Conservation (phyloP, 306 rosid genomes). For the Lathyrus oleraceus region DNA sequence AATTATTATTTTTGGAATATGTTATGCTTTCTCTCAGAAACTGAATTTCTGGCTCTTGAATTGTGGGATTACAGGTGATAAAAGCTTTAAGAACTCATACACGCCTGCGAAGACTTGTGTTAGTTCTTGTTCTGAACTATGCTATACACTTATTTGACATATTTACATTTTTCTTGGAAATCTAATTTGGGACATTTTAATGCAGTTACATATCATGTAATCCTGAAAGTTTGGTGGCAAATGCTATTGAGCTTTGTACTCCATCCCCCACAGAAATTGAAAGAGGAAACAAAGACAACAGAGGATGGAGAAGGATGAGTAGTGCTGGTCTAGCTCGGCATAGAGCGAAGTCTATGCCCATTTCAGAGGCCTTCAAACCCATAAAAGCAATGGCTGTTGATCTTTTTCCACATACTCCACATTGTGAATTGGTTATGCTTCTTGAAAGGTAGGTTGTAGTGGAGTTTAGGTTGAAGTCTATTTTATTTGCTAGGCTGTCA, state of each 20-base stretch:
- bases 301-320: slow-evolving; percentile 95
- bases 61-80: slow-evolving; percentile 65
- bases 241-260: slow-evolving; percentile 92
- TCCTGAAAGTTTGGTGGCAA: slow-evolving; percentile 93
- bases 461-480: slow-evolving; percentile 10
- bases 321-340: slow-evolving; percentile 85
- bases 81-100: slow-evolving; percentile 87
- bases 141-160: neutral
- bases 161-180: slow-evolving; percentile 7
- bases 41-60: slow-evolving; percentile 26
- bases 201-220: slow-evolving; percentile 96
- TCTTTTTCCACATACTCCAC: slow-evolving; percentile 90
- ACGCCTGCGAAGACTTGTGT: slow-evolving; percentile 78
- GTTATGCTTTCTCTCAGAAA: neutral
- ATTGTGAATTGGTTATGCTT: slow-evolving; percentile 95
- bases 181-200: slow-evolving; percentile 38
- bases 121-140: slow-evolving; percentile 45
- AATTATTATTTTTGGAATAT: neutral
- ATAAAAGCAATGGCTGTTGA: slow-evolving; percentile 92
- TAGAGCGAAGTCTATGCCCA: slow-evolving; percentile 89
- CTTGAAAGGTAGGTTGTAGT: slow-evolving; percentile 66
- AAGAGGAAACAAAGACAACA: slow-evolving; percentile 76
- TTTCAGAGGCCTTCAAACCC: slow-evolving; percentile 85
- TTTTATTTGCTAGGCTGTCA: slow-evolving; percentile 27
- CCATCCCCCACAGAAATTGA: slow-evolving; percentile 70